A percentile compares a stretch with the other conserved stretches of the same genome.
These are phyloP conservation scores for Fusarium sp. DNA, from an alignment of 2,329 filamentous ascomycete species.

Conservation along the genomic window DNA sequence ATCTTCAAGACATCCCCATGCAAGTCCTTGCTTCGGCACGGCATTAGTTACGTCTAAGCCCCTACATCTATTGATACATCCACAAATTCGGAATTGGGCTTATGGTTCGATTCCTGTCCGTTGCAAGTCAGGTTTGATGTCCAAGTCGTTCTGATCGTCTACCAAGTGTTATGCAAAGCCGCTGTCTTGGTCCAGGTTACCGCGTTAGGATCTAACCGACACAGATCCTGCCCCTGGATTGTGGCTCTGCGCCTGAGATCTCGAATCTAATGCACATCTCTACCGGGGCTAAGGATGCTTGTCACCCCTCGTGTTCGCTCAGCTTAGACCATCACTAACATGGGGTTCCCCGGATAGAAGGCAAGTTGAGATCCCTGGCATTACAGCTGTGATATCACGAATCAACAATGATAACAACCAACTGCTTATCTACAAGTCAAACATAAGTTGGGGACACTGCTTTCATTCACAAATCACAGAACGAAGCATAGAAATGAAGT, in stretches of 20 bases:
- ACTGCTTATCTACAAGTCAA: background rate
- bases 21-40: conserved; percentile 20
- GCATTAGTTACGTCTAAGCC: conserved; percentile 23
- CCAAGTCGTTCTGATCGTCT: conserved; percentile 8
- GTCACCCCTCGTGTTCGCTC: conserved; percentile 38
- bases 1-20: conserved; percentile 4
- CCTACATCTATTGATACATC: background rate
- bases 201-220: conserved; percentile 19
- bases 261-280: conserved; percentile 19
- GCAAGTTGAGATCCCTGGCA: background rate
- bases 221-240: conserved; percentile 17
- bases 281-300: conserved; percentile 22
- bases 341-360: background rate
- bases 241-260: conserved; percentile 21
- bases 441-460: background rate
- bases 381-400: background rate
- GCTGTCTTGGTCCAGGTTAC: conserved; percentile 9
- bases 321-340: conserved; percentile 1
- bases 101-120: conserved; percentile 4
- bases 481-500: background rate
- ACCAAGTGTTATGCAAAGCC: background rate
- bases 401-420: background rate
- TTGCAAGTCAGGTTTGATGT: conserved; percentile 15
- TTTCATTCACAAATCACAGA: background rate
- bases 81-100: background rate